These are phyloP conservation scores for Annulohypoxylon nitens DNA, from an alignment of 495 filamentous ascomycete species.

Conservation along the genomic window DNA sequence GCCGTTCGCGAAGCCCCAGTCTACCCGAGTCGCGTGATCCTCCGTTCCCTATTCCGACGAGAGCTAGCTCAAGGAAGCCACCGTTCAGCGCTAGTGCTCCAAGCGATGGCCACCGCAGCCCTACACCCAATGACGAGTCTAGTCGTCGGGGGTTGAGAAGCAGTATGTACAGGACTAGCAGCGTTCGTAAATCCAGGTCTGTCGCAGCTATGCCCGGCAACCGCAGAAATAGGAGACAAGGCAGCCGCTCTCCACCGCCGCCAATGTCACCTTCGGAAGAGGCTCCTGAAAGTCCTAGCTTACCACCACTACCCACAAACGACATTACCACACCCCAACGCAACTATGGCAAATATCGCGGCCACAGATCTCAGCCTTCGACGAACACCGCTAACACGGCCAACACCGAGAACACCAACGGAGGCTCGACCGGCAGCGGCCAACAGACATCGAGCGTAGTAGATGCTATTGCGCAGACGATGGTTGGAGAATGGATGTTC, in stretches of 20 bases:
- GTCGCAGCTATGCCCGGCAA: constrained; percentile 75
- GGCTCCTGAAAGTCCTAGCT: constrained; percentile 74
- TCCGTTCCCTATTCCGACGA: constrained; percentile 90
- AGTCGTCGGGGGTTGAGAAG: constrained; percentile 55
- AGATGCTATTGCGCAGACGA: constrained; percentile 97
- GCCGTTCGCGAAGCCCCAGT: constrained; percentile 80
- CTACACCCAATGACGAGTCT: constrained; percentile 67
- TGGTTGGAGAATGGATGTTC: constrained; percentile 99
- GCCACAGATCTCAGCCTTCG: constrained; percentile 65
- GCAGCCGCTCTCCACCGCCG: constrained; percentile 75
- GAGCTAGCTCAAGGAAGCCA: constrained; percentile 86
- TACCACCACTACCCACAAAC: constrained; percentile 80
- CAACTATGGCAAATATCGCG: constrained; percentile 54
- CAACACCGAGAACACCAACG: constrained; percentile 63
- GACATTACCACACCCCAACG: constrained; percentile 73
- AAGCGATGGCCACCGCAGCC: constrained; percentile 82
- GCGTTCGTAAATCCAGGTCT: constrained; percentile 86
- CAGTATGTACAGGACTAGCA: constrained; percentile 62
- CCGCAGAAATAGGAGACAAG: constrained; percentile 60
- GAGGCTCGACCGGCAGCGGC: constrained; percentile 68
- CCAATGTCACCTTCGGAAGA: constrained; percentile 74
- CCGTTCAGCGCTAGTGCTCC: constrained; percentile 73
- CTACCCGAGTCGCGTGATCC: constrained; percentile 73
- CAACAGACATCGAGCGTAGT: constrained; percentile 85
- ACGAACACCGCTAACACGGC: constrained; percentile 68